These are phyloP conservation scores for Chlorella ohadii DNA, from an alignment of 139 green algal genomes.

Conservation along the genomic window DNA sequence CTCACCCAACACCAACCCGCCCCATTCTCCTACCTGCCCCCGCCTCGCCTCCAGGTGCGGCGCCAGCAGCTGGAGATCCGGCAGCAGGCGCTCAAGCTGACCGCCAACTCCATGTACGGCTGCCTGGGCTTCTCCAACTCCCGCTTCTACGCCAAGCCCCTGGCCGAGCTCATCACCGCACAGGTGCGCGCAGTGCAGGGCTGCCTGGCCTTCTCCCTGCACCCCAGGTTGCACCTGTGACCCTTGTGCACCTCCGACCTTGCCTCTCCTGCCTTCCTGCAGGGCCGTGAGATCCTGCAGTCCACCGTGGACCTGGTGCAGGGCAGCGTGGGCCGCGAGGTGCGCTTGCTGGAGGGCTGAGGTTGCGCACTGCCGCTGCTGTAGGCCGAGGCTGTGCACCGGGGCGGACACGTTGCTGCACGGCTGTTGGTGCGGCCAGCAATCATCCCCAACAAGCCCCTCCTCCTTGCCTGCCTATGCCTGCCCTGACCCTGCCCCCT, in stretches of 20 bases:
- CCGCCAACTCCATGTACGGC: constrained; percentile 98
- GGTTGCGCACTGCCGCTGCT: neutral
- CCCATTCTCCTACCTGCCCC: too few species aligned
- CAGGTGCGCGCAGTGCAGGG: too few species aligned
- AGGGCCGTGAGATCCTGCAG: constrained; percentile 94
- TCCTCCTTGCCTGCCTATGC: too few species aligned
- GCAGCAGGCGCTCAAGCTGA: constrained; percentile 97
- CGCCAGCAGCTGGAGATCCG: constrained; percentile 91
- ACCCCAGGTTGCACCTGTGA: too few species aligned
- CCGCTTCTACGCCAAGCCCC: constrained; percentile 93
- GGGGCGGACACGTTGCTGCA: too few species aligned
- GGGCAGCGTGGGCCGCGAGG: constrained; percentile 70
- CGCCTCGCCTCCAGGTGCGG: constrained; percentile 34
- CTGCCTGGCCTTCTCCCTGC: too few species aligned
- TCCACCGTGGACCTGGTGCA: constrained; percentile 95
- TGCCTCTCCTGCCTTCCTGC: constrained; percentile 10
- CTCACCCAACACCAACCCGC: neutral
- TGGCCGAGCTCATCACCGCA: constrained; percentile 95
- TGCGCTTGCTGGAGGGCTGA: constrained; percentile 16
- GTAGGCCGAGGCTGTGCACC: too few species aligned
- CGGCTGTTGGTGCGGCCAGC: too few species aligned
- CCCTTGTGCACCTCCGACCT: too few species aligned
- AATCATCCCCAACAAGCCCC: too few species aligned
- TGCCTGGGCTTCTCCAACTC: constrained; percentile 95
- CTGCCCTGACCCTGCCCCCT: neutral